These are phyloP conservation scores for Orbilia javanica DNA, from an alignment of 2,329 filamentous ascomycete genomes.

Conservation along the genomic window DNA sequence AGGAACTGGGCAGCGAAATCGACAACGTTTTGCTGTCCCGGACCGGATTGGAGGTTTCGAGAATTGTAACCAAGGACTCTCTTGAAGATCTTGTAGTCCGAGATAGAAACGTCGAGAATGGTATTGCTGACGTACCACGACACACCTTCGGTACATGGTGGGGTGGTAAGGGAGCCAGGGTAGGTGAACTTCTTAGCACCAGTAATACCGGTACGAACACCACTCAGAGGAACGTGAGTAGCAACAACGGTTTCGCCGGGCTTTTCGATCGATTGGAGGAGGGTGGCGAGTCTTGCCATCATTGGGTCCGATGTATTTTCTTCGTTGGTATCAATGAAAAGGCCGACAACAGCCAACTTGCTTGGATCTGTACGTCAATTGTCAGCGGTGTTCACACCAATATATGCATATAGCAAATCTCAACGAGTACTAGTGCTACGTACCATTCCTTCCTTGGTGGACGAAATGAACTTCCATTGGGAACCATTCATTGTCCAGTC, in stretches of 20 bases:
- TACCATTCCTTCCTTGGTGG: constrained; percentile 63
- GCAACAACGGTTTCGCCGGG: constrained; percentile 41
- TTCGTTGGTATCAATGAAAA: constrained; percentile 64
- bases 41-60: constrained; percentile 67
- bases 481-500: constrained; percentile 63
- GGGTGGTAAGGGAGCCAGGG: constrained; percentile 69
- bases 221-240: constrained; percentile 48
- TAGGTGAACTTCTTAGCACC: constrained; percentile 63
- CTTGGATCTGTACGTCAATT: constrained; percentile 23
- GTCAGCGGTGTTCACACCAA: constrained; percentile 8
- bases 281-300: constrained; percentile 31
- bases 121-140: constrained; percentile 67
- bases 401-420: not conserved
- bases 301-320: constrained; percentile 49
- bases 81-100: constrained; percentile 66
- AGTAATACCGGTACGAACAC: constrained; percentile 49
- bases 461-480: constrained; percentile 67
- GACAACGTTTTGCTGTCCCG: constrained; percentile 59
- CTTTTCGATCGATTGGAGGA: constrained; percentile 39
- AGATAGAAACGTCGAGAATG: constrained; percentile 64
- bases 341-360: constrained; percentile 64
- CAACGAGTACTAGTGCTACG: constrained; percentile 19
- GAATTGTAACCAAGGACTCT: constrained; percentile 69
- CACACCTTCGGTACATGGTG: constrained; percentile 69
- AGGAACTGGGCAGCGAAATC: constrained; percentile 56